phyloP scores from a whole-genome alignment of 148 eudicot genomes.

The Mesembryanthemum crystallinum region DNA sequence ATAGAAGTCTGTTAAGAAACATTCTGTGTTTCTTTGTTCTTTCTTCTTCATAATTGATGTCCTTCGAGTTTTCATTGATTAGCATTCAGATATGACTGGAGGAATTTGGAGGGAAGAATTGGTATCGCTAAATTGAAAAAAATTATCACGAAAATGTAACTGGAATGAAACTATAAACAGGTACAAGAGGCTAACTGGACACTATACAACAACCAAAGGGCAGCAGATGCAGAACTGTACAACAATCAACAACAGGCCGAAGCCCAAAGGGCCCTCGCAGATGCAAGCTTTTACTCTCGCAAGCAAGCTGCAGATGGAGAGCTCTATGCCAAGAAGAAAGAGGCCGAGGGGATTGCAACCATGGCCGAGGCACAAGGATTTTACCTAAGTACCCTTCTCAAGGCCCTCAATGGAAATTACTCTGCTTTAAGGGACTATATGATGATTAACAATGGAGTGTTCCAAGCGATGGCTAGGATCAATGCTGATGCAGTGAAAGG shows the following conservation, averaged over 20 bases:
- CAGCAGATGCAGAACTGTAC: conserved; percentile 31
- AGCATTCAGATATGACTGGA: too few relatives aligned
- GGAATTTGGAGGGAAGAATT: too few relatives aligned
- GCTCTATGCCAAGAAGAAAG: conserved; percentile 35
- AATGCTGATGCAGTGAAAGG: conserved; percentile 26
- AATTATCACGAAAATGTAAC: too few relatives aligned
- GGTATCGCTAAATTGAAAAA: too few relatives aligned
- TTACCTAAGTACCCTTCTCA: conserved; percentile 24
- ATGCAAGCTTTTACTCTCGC: conserved; percentile 26
- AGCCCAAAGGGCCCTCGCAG: conserved; percentile 31
- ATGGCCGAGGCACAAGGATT: conserved; percentile 41
- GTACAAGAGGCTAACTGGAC: conserved; percentile 30
- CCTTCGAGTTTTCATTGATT: too few relatives aligned
- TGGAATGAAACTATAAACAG: conserved; percentile 8
- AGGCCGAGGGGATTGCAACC: conserved; percentile 30
- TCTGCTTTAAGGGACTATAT: conserved; percentile 26
- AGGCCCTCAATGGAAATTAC: conserved; percentile 23
- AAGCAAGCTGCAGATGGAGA: conserved; percentile 21
- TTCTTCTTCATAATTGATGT: too few relatives aligned
- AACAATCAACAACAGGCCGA: conserved; percentile 28
- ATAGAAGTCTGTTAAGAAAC: too few relatives aligned
- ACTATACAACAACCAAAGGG: conserved; percentile 27
- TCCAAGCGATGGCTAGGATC: conserved; percentile 31
- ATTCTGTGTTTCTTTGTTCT: too few relatives aligned
- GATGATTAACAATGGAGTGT: conserved; percentile 25